Evolutionary conservation across 768 basidiomycete species (phyloP), one percentile per base, ranked within the genome.

Genomic region (Termitomyces sp.): DNA sequence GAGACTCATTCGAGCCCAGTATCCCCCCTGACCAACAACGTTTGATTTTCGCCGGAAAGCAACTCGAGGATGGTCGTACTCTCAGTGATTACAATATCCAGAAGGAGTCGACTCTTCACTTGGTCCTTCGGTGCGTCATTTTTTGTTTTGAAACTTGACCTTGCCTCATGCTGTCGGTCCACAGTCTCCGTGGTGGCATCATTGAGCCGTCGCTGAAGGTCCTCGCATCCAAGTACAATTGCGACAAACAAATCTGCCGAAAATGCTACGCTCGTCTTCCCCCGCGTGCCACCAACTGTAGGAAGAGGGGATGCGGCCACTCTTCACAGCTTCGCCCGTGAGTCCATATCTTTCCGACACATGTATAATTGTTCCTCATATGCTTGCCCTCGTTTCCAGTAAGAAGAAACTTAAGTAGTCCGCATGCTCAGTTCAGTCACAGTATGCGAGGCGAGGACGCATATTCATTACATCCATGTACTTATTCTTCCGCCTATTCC

Each of bases 181-280:
- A n/a, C 61, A 90, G 90, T 79, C 91, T 96, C 65, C 90, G 93
- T 72, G 95, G 97, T 59, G 97, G 97, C 51, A 93, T 99, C 79
- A 98, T 99, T 63, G 97, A 99, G 78, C 97, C 97, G 59, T 98
- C 97, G 62, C 78, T 99, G 68, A 98, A 98, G 77, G 93, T 93
- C 41, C 85, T 98, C 58, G 97, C 97, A 56, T 82, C 88, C 71
- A 96, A 96, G 74, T 97, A 94, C 85, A 98, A 98, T 78, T 98
- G 94, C 73, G 93, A 97, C 77, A 96, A 96, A 82, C 92, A 95
- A 72, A 98, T 98, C 67, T 98, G 97, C 84, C 93, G 97, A 74
- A 98, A 98, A 76, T 98, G 97, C 80, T 98, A 98, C 74, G 97
- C 97, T 44, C 96, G 97, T 65, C 96, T 98, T 65, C 96, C 97